Base-by-base conservation (phyloP, 192 early-diverging fungal species). In the Physocladia obscura region DNA sequence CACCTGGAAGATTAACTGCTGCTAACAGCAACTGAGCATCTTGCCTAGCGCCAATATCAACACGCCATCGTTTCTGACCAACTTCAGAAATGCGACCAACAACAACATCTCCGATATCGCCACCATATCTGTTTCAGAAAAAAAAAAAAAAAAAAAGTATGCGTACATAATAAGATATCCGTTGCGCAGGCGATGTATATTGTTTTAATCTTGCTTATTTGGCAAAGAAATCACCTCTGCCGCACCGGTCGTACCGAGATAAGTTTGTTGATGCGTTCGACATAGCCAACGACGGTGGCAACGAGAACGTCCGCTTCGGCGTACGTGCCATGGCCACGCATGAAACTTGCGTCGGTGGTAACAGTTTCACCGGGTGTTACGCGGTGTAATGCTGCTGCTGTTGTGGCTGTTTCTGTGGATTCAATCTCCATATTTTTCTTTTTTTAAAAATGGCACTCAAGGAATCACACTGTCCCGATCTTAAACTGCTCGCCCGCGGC, bases 41-140 rank as follows among this genome's bases (percentile, higher is more conserved):
- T 70, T 92, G 91, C 21, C 91, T 84, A 22, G 89, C 88, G 67
- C 89, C 90, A 30, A 97, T 89, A 77, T 97, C 95, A 1, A 97
- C 93, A 59, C 90, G 92, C 97, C 97, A 99, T 70, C 94, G 87
- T 81, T 91, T 97, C 40, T 88, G 89, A 2, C 87, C 88, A 1
- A 96, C 90, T 74, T 97, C 95, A 27, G 91, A 93, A 37, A 99
- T 93, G 31, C 97, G 81, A 0, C 95, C 97, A 8, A 99, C 92
- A 0, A 99, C 89, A 39, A 99, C 92, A 77, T 99, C 95, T 47
- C 97, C 97, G 69, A 98, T 93, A 73, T 97, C 94, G 47, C 93
- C 94, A 24, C 83, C 84, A 70, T 94, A 98, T 57, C 81, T 79
- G 37, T 37, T n/a, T n/a, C n/a, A n/a, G n/a, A n/a, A n/a, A n/a